A percentile compares a stretch with the other conserved stretches of the same genome.
These are phyloP conservation scores for Diplosphaera chodatii DNA, from an alignment of 139 green algal genomes.

Conservation along the genomic window DNA sequence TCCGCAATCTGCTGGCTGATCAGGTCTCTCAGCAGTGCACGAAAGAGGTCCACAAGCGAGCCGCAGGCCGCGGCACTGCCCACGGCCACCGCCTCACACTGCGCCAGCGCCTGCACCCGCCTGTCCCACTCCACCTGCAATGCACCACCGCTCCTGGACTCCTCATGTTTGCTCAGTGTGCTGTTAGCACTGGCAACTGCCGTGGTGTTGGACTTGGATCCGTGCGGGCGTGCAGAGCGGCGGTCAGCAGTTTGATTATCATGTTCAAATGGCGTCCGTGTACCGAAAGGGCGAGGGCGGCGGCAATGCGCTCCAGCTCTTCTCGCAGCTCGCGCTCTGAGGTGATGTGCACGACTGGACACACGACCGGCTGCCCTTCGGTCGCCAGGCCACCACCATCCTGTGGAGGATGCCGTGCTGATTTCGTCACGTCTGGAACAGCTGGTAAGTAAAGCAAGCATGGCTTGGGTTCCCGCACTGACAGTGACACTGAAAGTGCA, in stretches of 20 bases:
- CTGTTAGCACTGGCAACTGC: neutral
- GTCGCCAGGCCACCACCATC: neutral
- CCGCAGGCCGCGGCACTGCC: slow-evolving; percentile 35
- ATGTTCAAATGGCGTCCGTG: slow-evolving; percentile 9
- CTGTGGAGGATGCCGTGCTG: too few relatives aligned
- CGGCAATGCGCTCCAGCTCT: slow-evolving; percentile 36
- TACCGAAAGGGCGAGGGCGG: slow-evolving; percentile 20
- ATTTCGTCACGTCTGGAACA: too few relatives aligned
- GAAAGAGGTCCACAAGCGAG: slow-evolving; percentile 33
- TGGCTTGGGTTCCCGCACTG: too few relatives aligned
- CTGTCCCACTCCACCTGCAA: slow-evolving; percentile 22
- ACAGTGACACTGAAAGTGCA: too few relatives aligned
- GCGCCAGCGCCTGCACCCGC: slow-evolving; percentile 50
- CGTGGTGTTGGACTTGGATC: neutral
- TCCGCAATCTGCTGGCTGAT: slow-evolving; percentile 46
- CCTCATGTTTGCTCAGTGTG: too few relatives aligned
- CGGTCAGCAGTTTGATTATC: too few relatives aligned
- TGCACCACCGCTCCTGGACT: neutral
- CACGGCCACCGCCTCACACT: slow-evolving; percentile 50
- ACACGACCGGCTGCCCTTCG: neutral
- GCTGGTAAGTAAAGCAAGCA: too few relatives aligned
- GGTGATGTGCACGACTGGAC: slow-evolving; percentile 16
- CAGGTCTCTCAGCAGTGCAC: slow-evolving; percentile 8
- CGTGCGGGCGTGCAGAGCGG: too few relatives aligned
- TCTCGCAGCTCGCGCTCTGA: slow-evolving; percentile 37